These are phyloP conservation scores for Leptographium lundbergii DNA, from an alignment of 2,329 filamentous ascomycete genomes.

Conservation along the genomic window DNA sequence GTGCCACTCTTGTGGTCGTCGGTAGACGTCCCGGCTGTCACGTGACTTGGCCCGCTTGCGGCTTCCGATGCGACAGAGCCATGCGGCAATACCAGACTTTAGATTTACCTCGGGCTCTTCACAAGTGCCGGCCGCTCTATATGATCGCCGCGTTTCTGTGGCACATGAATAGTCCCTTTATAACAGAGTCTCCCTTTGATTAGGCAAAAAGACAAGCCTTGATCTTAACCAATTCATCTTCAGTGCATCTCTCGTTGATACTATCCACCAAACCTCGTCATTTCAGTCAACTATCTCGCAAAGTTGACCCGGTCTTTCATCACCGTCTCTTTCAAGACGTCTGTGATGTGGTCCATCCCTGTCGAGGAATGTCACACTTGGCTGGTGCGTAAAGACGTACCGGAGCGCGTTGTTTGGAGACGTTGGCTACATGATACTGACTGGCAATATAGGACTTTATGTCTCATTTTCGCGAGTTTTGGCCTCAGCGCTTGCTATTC, in stretches of 20 bases:
- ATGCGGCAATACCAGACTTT: no score
- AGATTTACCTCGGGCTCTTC: no score
- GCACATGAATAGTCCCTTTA: no score
- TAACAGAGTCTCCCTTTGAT: no score
- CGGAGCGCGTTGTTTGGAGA: neutral
- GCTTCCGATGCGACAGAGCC: neutral
- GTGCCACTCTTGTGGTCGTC: no score
- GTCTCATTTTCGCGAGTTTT: conserved; percentile 29
- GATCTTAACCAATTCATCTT: no score
- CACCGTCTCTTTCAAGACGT: conserved; percentile 21
- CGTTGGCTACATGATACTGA: neutral
- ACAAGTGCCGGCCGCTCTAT: no score
- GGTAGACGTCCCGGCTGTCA: neutral
- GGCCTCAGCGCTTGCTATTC: conserved; percentile 26
- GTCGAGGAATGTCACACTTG: conserved; percentile 28
- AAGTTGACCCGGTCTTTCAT: conserved; percentile 19
- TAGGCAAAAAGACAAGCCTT: no score
- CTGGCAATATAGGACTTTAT: conserved; percentile 20
- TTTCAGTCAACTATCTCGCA: no score
- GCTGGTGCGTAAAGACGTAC: conserved; percentile 26
- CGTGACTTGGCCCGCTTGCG: neutral
- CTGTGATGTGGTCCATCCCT: conserved; percentile 25
- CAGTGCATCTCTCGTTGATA: no score
- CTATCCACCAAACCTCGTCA: no score
- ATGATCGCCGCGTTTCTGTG: no score